Conservation (phyloP, 345 rosid genomes). For the Angophora floribunda region DNA sequence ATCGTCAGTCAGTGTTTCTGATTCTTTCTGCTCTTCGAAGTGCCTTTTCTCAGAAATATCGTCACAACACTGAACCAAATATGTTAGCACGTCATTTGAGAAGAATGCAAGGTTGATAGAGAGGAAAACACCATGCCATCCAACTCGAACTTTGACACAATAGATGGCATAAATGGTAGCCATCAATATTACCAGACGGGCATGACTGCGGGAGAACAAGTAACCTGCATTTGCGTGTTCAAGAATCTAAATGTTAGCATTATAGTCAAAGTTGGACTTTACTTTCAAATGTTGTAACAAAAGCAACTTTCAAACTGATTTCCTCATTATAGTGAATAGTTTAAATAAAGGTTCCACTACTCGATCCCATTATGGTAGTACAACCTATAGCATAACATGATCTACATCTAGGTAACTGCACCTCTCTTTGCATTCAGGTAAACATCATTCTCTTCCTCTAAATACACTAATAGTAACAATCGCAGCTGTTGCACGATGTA, state of each 20-base stretch:
- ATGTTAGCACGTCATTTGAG: constrained; percentile 71
- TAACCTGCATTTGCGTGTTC: constrained; percentile 54
- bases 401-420: not conserved
- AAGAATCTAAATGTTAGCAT: not conserved
- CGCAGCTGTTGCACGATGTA: not conserved
- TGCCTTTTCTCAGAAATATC: constrained; percentile 48
- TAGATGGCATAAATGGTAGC: constrained; percentile 66
- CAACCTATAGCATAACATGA: not conserved
- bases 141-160: constrained; percentile 80
- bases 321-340: not conserved
- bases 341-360: not conserved
- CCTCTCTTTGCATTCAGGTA: not conserved
- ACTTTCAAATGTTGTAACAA: not conserved
- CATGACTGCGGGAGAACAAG: constrained; percentile 86
- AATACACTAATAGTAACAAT: not conserved
- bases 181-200: constrained; percentile 74
- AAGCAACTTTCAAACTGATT: not conserved
- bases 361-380: not conserved
- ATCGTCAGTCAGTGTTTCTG: constrained; percentile 56
- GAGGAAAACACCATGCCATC: constrained; percentile 87
- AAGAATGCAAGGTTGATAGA: constrained; percentile 83
- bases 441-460: not conserved
- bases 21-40: constrained; percentile 52
- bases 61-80: constrained; percentile 78
- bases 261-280: not conserved